Evolutionary conservation across 2,329 filamentous ascomycete species (phyloP), one percentile per base, ranked within the genome.

Genomic region (Ramularia endophylla): DNA sequence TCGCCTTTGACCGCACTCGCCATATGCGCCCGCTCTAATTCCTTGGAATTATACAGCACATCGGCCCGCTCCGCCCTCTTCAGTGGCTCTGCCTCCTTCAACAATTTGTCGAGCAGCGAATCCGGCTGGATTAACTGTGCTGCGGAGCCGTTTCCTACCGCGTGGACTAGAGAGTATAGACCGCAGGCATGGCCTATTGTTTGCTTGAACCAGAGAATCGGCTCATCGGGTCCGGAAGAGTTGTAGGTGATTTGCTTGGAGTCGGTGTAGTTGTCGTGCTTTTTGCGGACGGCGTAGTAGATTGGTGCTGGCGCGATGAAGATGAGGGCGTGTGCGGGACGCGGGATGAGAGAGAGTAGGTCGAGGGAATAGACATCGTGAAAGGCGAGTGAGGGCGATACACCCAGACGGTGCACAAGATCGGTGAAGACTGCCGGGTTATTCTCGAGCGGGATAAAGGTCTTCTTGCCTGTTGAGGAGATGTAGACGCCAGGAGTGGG

Each of bases 161-260:
- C 66, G 53, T 80, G 77, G 2, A 80, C 58, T 1, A 79, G 57
- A 2, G 71, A 75, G 45, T 80, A 78, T n/a, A 73, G 62, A 0
- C 77, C 77, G 51, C 77, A 80, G 0, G 75, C 73, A 51, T 80
- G 65, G 12, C 71, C 67, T 25, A 36, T 40, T 1, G 72, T 79
- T 50, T 80, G 77, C 45, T 67, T 70, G 57, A 76, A 77, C 75
- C 75, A 80, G 16, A 78, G 60, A 4, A 78, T 68, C 0, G 74
- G 73, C 43, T 79, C 74, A 2, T 63, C 49, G 0, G 63, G 56
- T 16, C 75, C 75, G 15, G 53, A 66, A 19, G n/a, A n/a, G 13
- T 18, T 12, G 27, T 38, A 8, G 8, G 47, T 55, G 43, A 59
- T 46, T 6, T 52, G 36, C 31, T 55, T 49, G 7, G 63, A 56